Conservation (phyloP, 208 protist species). For the Leishmania lainsoni region DNA sequence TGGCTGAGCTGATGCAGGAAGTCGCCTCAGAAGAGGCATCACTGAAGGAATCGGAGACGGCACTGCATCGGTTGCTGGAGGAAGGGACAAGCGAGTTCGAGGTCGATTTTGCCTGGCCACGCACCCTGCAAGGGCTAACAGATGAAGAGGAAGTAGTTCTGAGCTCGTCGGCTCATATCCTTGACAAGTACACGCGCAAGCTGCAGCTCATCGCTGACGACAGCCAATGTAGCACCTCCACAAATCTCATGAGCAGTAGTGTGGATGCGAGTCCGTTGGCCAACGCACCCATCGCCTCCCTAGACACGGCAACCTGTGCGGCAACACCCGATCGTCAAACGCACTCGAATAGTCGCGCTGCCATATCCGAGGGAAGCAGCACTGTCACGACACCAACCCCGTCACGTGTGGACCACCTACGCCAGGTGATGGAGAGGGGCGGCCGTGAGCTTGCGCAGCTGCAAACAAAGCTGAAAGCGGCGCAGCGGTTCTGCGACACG, state of each 20-base stretch:
- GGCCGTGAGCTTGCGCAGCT: constrained; percentile 16
- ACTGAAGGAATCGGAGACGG: constrained; percentile 41
- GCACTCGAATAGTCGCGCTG: not conserved
- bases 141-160: constrained; percentile 39
- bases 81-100: not conserved
- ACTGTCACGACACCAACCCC: not conserved
- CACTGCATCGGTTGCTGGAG: constrained; percentile 22
- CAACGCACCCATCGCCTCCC: not conserved
- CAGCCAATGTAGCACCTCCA: not conserved
- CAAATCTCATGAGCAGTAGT: constrained; percentile 6
- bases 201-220: constrained; percentile 6
- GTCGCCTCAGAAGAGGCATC: constrained; percentile 4
- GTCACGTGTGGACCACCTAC: constrained; percentile 19
- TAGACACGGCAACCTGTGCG: not conserved
- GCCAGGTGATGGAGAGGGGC: constrained; percentile 15
- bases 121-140: constrained; percentile 42
- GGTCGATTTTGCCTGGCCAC: constrained; percentile 37
- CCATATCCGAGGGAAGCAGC: not conserved
- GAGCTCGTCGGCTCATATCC: constrained; percentile 29
- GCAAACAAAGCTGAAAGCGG: constrained; percentile 14
- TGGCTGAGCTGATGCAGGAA: constrained; percentile 25
- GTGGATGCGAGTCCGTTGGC: constrained; percentile 12
- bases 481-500: constrained; percentile 21
- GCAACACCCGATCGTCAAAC: not conserved
- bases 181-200: constrained; percentile 48